A percentile compares a stretch with the other conserved stretches of the same genome.
Conservation (phyloP, 306 rosid genomes). For the Sicyos edulis region DNA sequence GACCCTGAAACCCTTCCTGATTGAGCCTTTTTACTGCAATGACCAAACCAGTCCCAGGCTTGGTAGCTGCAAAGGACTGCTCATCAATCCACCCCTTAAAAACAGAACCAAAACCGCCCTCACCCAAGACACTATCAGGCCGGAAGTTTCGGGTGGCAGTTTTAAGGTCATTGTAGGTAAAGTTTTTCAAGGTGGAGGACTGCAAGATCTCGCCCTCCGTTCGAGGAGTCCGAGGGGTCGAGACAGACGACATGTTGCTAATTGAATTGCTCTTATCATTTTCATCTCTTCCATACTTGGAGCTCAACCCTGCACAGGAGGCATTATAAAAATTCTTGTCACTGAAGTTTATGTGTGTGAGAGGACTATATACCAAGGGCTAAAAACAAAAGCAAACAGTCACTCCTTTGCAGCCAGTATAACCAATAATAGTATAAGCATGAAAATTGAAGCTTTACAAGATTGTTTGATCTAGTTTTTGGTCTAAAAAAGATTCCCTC, state of each 20-base stretch:
- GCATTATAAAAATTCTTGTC: background rate
- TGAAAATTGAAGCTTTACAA: conserved; percentile 1
- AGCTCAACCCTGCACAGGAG: conserved; percentile 39
- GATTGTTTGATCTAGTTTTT: background rate
- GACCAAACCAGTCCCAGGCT: conserved; percentile 78
- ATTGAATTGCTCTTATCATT: conserved; percentile 32
- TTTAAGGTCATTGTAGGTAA: conserved; percentile 61
- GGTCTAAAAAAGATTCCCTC: background rate
- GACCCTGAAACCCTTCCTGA: conserved; percentile 94
- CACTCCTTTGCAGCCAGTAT: background rate
- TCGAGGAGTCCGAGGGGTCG: conserved; percentile 68
- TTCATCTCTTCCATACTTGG: conserved; percentile 32
- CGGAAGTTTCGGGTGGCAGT: conserved; percentile 91
- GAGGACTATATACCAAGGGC: background rate
- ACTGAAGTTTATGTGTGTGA: background rate
- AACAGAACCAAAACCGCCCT: conserved; percentile 95
- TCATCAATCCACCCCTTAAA: conserved; percentile 97
- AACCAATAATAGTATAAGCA: background rate
- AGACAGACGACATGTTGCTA: conserved; percentile 44
- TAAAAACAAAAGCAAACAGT: background rate
- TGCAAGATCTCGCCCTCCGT: conserved; percentile 87
- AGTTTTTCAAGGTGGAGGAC: conserved; percentile 69
- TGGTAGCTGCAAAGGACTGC: conserved; percentile 58
- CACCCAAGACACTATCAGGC: conserved; percentile 93
- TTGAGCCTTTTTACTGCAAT: conserved; percentile 93